phyloP scores from a whole-genome alignment of 495 filamentous ascomycete genomes.

The Daldinia childiae region DNA sequence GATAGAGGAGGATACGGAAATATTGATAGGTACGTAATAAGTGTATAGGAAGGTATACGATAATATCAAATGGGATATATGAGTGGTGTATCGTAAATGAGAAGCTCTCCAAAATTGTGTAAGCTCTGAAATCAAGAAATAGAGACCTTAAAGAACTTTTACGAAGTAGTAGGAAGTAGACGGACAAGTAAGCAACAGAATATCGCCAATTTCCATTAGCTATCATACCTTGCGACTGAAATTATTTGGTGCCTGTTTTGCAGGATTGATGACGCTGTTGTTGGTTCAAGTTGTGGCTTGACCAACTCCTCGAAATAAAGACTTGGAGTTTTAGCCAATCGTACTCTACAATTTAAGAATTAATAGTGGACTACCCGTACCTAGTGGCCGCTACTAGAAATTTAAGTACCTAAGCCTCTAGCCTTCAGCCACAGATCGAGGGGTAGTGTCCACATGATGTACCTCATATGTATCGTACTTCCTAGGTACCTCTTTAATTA shows the following conservation, averaged over 20 bases:
- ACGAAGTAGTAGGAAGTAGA: neutral
- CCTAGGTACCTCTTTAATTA: too few relatives aligned
- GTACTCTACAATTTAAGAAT: too few relatives aligned
- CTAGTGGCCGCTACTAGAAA: too few relatives aligned
- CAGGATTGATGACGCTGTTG: constrained; percentile 9
- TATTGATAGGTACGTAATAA: neutral
- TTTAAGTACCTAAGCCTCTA: neutral
- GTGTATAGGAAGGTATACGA: too few relatives aligned
- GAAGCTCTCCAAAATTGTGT: neutral
- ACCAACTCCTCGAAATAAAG: neutral
- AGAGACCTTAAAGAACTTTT: neutral
- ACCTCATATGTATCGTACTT: neutral
- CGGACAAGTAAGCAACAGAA: neutral
- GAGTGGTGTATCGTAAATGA: too few relatives aligned
- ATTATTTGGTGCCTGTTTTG: neutral
- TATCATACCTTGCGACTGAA: neutral
- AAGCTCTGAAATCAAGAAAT: neutral
- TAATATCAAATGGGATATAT: too few relatives aligned
- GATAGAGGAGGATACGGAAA: neutral
- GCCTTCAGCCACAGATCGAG: constrained; percentile 28
- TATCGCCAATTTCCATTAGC: neutral
- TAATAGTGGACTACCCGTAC: too few relatives aligned
- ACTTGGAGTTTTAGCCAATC: too few relatives aligned
- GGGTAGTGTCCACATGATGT: constrained; percentile 1
- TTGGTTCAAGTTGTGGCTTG: constrained; percentile 3